Percentiles rank a stretch among this genome's conserved stretches.
phyloP scores from a whole-genome alignment of 2,329 filamentous ascomycete species.

The Alternaria ethzedia region DNA sequence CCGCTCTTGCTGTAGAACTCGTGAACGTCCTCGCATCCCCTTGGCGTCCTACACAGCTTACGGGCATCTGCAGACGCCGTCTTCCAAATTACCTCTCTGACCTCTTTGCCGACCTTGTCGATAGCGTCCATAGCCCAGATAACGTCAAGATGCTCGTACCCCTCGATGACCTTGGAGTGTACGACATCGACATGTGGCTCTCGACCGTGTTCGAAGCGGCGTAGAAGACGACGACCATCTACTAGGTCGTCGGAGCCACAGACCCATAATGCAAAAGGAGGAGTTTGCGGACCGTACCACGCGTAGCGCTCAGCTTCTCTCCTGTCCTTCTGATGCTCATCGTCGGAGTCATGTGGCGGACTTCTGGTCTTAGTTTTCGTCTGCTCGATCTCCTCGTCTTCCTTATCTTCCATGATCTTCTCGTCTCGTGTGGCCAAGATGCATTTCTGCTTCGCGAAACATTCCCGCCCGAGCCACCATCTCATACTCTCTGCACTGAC shows the following conservation, averaged over 20 bases:
- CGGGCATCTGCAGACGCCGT: slow-evolving; percentile 66
- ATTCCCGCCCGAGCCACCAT: slow-evolving; percentile 92
- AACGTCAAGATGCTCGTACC: slow-evolving; percentile 89
- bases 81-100: slow-evolving; percentile 83
- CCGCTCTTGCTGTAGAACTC: slow-evolving; percentile 32
- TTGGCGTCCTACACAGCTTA: slow-evolving; percentile 67
- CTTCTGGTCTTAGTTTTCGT: slow-evolving; percentile 6
- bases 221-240: slow-evolving; percentile 76
- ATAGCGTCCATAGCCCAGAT: slow-evolving; percentile 92
- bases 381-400: slow-evolving; percentile 49
- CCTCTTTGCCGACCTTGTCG: slow-evolving; percentile 80
- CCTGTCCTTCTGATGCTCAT: slow-evolving; percentile 46
- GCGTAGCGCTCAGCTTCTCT: slow-evolving; percentile 56
- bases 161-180: slow-evolving; percentile 80
- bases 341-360: slow-evolving; percentile 21
- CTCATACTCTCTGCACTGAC: slow-evolving; percentile 89
- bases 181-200: slow-evolving; percentile 84
- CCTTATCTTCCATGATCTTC: slow-evolving; percentile 64
- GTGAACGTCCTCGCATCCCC: slow-evolving; percentile 62
- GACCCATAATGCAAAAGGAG: slow-evolving; percentile 89
- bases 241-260: slow-evolving; percentile 84
- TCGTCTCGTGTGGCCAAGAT: slow-evolving; percentile 81
- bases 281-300: slow-evolving; percentile 82
- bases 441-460: slow-evolving; percentile 84
- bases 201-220: slow-evolving; percentile 74